A percentile compares a stretch with the other conserved stretches of the same genome.
These are phyloP conservation scores for Entrophospora sp. DNA, from an alignment of 192 early-diverging fungal species.

Conservation along the genomic window DNA sequence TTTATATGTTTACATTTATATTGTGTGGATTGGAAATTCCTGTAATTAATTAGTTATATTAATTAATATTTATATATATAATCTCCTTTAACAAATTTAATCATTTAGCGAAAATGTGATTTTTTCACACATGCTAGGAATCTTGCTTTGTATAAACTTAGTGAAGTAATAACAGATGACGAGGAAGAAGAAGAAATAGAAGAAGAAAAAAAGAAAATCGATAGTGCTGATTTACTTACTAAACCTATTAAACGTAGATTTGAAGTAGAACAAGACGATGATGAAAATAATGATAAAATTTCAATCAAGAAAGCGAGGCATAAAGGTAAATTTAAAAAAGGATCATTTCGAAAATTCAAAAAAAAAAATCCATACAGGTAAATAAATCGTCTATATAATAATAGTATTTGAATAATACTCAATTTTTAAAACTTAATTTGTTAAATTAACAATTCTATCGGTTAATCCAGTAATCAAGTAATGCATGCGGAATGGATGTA, in stretches of 20 bases:
- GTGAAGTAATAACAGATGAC: conserved; percentile 23
- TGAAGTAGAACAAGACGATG: conserved; percentile 17
- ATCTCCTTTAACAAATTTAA: not conserved
- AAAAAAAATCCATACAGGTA: conserved; percentile 36
- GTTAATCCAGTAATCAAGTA: conserved; percentile 37
- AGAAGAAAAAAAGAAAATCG: conserved; percentile 8
- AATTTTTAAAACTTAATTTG: not conserved
- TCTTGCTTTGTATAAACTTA: conserved; percentile 31
- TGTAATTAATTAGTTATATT: not conserved
- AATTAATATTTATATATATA: not conserved
- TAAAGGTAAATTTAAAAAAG: conserved; percentile 23
- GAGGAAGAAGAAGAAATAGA: conserved; percentile 23
- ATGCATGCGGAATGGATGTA: conserved; percentile 48
- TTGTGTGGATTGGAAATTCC: not conserved
- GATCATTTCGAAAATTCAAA: conserved; percentile 19
- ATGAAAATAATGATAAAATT: conserved; percentile 5
- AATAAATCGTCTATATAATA: too few species aligned
- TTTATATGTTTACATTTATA: not conserved
- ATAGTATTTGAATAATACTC: not conserved
- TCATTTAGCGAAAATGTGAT: conserved; percentile 30
- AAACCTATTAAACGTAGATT: conserved; percentile 17
- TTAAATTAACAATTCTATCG: not conserved
- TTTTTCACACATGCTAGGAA: conserved; percentile 36
- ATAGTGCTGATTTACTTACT: conserved; percentile 18
- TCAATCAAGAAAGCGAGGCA: not conserved